Percentiles rank a stretch among this genome's conserved stretches.
Evolutionary conservation across 495 filamentous ascomycete species (phyloP).

Genomic region (Podospora pseudoanserina): DNA sequence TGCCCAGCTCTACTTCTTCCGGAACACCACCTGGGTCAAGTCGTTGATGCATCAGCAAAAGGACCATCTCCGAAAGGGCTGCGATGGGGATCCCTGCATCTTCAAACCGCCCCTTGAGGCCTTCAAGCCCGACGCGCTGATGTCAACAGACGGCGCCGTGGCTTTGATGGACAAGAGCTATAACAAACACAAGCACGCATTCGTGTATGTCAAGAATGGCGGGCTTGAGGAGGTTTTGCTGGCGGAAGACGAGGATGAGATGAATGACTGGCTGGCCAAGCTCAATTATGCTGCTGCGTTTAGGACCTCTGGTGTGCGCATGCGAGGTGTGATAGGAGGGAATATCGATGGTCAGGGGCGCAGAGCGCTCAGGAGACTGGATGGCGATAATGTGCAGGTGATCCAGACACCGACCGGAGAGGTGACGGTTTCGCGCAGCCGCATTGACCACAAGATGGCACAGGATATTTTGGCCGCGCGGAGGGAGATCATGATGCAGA

Average conservation of each 20-base stretch:
- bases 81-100: constrained; percentile 65
- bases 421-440: constrained; percentile 60
- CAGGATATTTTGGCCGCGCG: constrained; percentile 79
- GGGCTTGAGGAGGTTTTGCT: constrained; percentile 88
- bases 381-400: constrained; percentile 52
- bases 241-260: constrained; percentile 80
- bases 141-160: constrained; percentile 89
- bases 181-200: constrained; percentile 94
- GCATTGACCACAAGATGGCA: constrained; percentile 74
- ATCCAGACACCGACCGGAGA: constrained; percentile 68
- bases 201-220: constrained; percentile 84
- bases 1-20: constrained; percentile 94
- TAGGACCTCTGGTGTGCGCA: constrained; percentile 84
- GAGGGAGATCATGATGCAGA: constrained; percentile 73
- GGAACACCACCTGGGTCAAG: constrained; percentile 89
- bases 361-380: constrained; percentile 66
- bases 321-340: constrained; percentile 79
- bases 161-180: constrained; percentile 82
- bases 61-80: constrained; percentile 64
- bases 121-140: constrained; percentile 87
- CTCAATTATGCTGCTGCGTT: constrained; percentile 96
- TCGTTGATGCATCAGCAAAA: constrained; percentile 83
- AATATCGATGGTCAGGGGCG: constrained; percentile 80
- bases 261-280: constrained; percentile 96
- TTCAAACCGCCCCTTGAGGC: constrained; percentile 86